Evolutionary conservation across 2,329 filamentous ascomycete species (phyloP).

Genomic region (Hymenoscyphus occultus): DNA sequence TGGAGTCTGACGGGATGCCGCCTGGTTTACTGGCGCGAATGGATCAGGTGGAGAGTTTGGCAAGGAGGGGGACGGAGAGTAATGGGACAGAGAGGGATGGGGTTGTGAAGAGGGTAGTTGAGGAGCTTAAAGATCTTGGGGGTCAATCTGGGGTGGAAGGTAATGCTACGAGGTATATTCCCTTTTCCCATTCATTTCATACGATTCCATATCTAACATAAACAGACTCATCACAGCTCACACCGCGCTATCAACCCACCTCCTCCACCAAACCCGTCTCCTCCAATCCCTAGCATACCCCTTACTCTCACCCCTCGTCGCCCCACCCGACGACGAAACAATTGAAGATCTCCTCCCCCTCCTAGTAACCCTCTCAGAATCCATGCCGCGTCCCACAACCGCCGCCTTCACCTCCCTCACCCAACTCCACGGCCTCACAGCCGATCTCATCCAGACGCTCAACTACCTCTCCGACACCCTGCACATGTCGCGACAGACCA

Average conservation of each 20-base stretch:
- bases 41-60: slow-evolving; percentile 69
- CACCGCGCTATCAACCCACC: slow-evolving; percentile 69
- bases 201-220: background rate
- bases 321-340: slow-evolving; percentile 59
- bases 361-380: slow-evolving; percentile 60
- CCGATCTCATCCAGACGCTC: slow-evolving; percentile 73
- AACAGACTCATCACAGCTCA: slow-evolving; percentile 71
- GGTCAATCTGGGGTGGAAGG: slow-evolving; percentile 71
- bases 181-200: background rate
- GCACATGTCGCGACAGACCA: slow-evolving; percentile 90
- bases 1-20: slow-evolving; percentile 66
- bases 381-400: slow-evolving; percentile 64
- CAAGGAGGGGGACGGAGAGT: slow-evolving; percentile 61
- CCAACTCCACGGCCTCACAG: slow-evolving; percentile 66
- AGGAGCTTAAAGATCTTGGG: slow-evolving; percentile 67
- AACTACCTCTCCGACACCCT: slow-evolving; percentile 86
- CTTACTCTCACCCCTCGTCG: slow-evolving; percentile 65
- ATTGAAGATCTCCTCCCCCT: slow-evolving; percentile 69
- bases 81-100: slow-evolving; percentile 63
- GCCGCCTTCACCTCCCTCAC: slow-evolving; percentile 63
- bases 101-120: slow-evolving; percentile 66
- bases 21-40: slow-evolving; percentile 66
- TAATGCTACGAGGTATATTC: slow-evolving; percentile 62
- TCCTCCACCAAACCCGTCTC: slow-evolving; percentile 71
- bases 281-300: slow-evolving; percentile 71